Evolutionary conservation across 495 filamentous ascomycete genomes (phyloP).

Genomic region (Symbiotaphrina buchneri): DNA sequence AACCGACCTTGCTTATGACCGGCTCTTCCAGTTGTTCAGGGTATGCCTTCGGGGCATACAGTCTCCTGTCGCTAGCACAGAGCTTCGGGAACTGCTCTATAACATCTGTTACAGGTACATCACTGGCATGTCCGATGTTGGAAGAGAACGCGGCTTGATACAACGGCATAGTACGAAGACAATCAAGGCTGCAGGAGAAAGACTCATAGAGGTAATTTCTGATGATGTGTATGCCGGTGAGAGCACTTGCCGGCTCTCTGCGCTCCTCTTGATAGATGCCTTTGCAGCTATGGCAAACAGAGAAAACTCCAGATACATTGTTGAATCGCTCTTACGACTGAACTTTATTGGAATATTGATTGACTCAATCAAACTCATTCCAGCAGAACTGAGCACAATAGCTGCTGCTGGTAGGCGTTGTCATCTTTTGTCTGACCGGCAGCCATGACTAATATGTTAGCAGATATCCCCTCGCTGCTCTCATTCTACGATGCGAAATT

Average conservation of each 20-base stretch:
- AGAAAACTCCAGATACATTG: slow-evolving; percentile 40
- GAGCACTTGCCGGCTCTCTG: slow-evolving; percentile 56
- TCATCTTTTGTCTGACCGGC: background rate
- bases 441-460: background rate
- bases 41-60: slow-evolving; percentile 52
- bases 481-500: slow-evolving; percentile 56
- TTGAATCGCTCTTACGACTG: slow-evolving; percentile 57
- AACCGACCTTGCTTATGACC: slow-evolving; percentile 63
- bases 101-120: slow-evolving; percentile 73
- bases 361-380: slow-evolving; percentile 53
- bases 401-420: slow-evolving; percentile 21
- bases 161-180: slow-evolving; percentile 44
- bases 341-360: slow-evolving; percentile 83
- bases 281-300: slow-evolving; percentile 41
- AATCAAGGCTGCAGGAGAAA: slow-evolving; percentile 53
- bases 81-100: slow-evolving; percentile 65
- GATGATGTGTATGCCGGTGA: slow-evolving; percentile 84
- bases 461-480: slow-evolving; percentile 29
- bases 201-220: slow-evolving; percentile 64
- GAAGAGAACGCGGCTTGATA: slow-evolving; percentile 17
- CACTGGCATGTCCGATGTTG: slow-evolving; percentile 37
- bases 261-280: slow-evolving; percentile 53
- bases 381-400: slow-evolving; percentile 34
- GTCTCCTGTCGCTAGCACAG: slow-evolving; percentile 40
- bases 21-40: slow-evolving; percentile 79